Base-by-base conservation (phyloP, 345 rosid genomes). In the Psidium guajava region DNA sequence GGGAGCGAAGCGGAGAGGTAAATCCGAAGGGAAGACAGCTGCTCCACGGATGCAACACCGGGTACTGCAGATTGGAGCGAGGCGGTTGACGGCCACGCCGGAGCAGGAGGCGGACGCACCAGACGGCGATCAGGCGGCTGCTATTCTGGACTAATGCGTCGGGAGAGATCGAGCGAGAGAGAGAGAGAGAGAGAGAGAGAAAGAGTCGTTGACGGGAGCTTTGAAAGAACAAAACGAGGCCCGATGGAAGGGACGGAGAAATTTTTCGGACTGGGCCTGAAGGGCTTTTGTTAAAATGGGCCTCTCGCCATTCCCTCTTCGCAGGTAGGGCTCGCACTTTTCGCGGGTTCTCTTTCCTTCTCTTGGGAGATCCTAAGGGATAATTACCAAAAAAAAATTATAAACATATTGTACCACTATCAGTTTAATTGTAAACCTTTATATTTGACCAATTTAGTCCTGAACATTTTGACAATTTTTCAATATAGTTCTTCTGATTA, bases 361-460 rank as follows among this genome's bases (percentile, higher is more conserved):
- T 69, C 47, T 32, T 32, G 0, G 3, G 1, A 64, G 10, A 16
- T 64, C 14, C 5, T 6, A 2, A 53, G 20, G 54, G 54, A 53
- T 14, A 14, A 53, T 53, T 53, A 14, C 54, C 3, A 53, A 53
- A 53, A 14, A 52, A 14, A 53, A 53, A 5, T 53, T 2, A 3
- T 28, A 61, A 1, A 28, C 20, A 0, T 64, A 15, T 64, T 28
- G 1, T 6, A 28, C 0, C 0, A 5, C 14, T 14, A 0, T 13
- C 20, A 13, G 6, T 27, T 27, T 4, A 59, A 59, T 6, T 13
- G 6, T 3, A 27, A 59, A 27, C 4, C 9, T 59, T n/a, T 59
- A 7, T 27, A 59, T 27, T 27, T 59, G 15, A 36, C 73, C 1
- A 28, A 64, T 64, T 64, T 15, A 64, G 4, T 28, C 8, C 8